Percentiles rank a stretch among this genome's conserved stretches.
These are phyloP conservation scores for Thinopyrum elongatum DNA, from an alignment of 176 grass and related monocot genomes.

Conservation along the genomic window DNA sequence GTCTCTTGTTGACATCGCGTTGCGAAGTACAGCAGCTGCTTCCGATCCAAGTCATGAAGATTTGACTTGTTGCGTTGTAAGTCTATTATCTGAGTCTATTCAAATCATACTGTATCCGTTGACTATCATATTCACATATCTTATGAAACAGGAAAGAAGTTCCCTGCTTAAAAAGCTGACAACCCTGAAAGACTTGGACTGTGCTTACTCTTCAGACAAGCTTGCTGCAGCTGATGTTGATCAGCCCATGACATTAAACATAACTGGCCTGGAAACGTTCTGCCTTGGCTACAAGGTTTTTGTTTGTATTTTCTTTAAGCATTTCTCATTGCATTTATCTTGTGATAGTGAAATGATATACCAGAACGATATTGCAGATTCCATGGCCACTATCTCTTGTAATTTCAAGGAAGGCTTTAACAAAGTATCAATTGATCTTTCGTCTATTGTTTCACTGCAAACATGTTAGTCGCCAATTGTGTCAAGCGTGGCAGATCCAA, in stretches of 20 bases:
- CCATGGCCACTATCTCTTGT: constrained; percentile 97
- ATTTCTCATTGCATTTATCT: constrained; percentile 6
- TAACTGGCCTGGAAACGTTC: constrained; percentile 88
- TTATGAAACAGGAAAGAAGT: constrained; percentile 73
- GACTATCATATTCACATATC: constrained; percentile 12
- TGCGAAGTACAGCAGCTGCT: constrained; percentile 84
- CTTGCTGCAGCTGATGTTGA: constrained; percentile 47
- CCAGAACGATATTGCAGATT: constrained; percentile 56
- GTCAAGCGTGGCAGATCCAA: constrained; percentile 94
- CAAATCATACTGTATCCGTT: constrained; percentile 23
- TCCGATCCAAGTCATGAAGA: constrained; percentile 95
- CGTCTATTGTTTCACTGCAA: constrained; percentile 97
- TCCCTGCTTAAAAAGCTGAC: constrained; percentile 80
- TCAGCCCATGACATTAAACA: constrained; percentile 57
- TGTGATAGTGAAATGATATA: constrained; percentile 13
- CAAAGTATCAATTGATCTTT: constrained; percentile 95
- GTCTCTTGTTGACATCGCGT: constrained; percentile 94
- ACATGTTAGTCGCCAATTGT: constrained; percentile 87
- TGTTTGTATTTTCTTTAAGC: constrained; percentile 7
- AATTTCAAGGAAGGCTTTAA: constrained; percentile 94
- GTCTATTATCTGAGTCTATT: constrained; percentile 20
- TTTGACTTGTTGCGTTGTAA: constrained; percentile 92
- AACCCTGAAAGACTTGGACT: constrained; percentile 78
- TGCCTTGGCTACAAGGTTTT: constrained; percentile 87
- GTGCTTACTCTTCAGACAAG: constrained; percentile 52